Evolutionary conservation across 495 filamentous ascomycete genomes (phyloP).

Genomic region (Neurospora tetrasperma): DNA sequence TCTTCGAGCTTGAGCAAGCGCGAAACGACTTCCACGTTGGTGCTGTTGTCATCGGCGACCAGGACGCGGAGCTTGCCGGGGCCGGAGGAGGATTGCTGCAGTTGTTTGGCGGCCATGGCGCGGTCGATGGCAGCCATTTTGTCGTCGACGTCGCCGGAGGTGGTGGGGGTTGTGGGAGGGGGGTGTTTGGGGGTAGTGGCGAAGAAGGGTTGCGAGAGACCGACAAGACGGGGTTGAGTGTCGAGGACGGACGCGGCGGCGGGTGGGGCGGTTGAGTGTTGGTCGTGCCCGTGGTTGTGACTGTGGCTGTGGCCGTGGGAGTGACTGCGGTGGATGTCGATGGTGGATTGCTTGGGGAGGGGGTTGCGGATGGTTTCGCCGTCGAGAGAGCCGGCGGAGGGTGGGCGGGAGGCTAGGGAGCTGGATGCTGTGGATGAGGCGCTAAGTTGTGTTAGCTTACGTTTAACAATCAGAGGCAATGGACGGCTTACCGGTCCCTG

Average conservation of each 20-base stretch:
- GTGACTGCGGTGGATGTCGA: constrained; percentile 17
- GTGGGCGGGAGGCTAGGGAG: constrained; percentile 55
- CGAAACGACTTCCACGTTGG: constrained; percentile 86
- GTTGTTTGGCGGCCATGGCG: constrained; percentile 39
- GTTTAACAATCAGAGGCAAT: not conserved
- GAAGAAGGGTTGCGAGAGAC: constrained; percentile 80
- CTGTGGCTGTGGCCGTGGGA: not conserved
- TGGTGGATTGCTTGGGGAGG: constrained; percentile 16
- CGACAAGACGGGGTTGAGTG: constrained; percentile 67
- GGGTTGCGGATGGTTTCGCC: constrained; percentile 38
- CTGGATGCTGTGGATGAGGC: constrained; percentile 37
- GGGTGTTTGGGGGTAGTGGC: constrained; percentile 40
- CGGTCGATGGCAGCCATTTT: constrained; percentile 35
- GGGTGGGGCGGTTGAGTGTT: not conserved
- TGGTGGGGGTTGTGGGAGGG: constrained; percentile 14
- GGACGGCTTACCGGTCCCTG: constrained; percentile 45
- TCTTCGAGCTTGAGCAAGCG: constrained; percentile 46
- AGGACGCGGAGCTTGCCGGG: constrained; percentile 65
- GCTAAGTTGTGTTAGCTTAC: constrained; percentile 26
- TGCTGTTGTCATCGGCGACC: constrained; percentile 90
- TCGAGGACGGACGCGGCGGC: constrained; percentile 22
- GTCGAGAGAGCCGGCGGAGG: constrained; percentile 69
- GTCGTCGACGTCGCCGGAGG: constrained; percentile 13
- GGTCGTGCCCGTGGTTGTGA: not conserved
- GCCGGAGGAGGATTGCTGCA: constrained; percentile 13